Conservation (phyloP, 2,329 filamentous ascomycete genomes). For the Pezicula rhizophila region DNA sequence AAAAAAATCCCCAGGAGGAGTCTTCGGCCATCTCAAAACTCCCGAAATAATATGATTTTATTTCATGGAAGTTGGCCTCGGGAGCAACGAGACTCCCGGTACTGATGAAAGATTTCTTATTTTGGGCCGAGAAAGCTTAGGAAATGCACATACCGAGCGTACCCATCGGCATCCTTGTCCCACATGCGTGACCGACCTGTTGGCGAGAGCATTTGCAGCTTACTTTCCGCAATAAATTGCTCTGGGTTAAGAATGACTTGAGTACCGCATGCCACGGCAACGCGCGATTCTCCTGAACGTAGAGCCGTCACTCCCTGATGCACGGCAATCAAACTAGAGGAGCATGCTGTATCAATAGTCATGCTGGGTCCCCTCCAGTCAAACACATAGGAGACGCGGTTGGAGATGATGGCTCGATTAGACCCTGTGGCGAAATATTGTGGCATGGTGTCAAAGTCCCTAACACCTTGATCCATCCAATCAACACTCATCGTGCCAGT, state of each 20-base stretch:
- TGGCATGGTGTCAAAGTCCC: conserved; percentile 29
- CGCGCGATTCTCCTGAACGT: conserved; percentile 1
- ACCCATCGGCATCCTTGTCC: conserved; percentile 5
- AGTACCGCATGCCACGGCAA: conserved; percentile 9
- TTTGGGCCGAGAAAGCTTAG: no score
- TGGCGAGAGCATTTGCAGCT: conserved; percentile 31
- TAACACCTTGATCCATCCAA: conserved; percentile 25
- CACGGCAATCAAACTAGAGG: conserved; percentile 28
- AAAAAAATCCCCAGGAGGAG: no score
- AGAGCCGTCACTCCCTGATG: conserved; percentile 18
- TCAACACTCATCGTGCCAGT: conserved; percentile 30
- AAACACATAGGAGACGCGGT: conserved; percentile 35
- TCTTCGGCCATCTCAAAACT: no score
- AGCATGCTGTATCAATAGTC: conserved; percentile 33
- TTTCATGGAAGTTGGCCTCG: no score
- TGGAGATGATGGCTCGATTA: conserved; percentile 27
- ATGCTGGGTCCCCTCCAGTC: conserved; percentile 30
- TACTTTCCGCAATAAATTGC: conserved; percentile 13
- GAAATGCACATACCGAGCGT: neutral
- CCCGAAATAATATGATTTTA: no score
- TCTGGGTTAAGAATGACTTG: conserved; percentile 6
- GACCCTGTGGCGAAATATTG: conserved; percentile 28
- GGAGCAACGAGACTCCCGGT: no score
- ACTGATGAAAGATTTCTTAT: no score
- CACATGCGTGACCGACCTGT: conserved; percentile 33